phyloP scores from a whole-genome alignment of 805 yeast genomes.

The Lipomyces sp. region DNA sequence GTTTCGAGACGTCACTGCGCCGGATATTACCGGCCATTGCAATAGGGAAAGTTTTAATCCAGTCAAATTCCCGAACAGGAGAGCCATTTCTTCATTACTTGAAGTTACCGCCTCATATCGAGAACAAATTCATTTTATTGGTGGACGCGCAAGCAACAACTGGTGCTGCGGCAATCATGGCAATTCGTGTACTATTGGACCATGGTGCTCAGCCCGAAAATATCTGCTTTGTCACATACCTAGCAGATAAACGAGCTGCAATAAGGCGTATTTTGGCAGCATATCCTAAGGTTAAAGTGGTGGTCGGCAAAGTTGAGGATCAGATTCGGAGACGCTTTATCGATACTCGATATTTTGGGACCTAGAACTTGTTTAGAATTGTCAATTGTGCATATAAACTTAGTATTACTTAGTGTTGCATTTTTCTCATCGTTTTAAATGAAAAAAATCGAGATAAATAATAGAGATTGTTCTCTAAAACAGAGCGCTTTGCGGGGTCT shows the following conservation, averaged over 20 bases:
- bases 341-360: conserved; percentile 36
- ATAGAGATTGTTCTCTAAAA: background rate
- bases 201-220: conserved; percentile 68
- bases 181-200: conserved; percentile 82
- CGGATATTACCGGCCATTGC: conserved; percentile 76
- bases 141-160: conserved; percentile 88
- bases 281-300: conserved; percentile 69
- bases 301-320: conserved; percentile 62
- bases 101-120: conserved; percentile 59
- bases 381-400: background rate
- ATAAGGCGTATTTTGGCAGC: conserved; percentile 73
- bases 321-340: conserved; percentile 30
- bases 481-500: too few relatives aligned
- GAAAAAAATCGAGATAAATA: background rate
- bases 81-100: conserved; percentile 93
- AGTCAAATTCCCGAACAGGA: conserved; percentile 85
- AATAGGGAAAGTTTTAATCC: conserved; percentile 83
- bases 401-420: background rate
- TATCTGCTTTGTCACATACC: conserved; percentile 70
- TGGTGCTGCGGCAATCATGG: conserved; percentile 96
- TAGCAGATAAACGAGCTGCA: conserved; percentile 76
- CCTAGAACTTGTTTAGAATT: conserved; percentile 15
- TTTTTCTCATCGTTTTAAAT: background rate
- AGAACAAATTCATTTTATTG: conserved; percentile 54
- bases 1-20: conserved; percentile 79